A percentile compares a stretch with the other conserved stretches of the same genome.
These are phyloP conservation scores for Cubamyces sp. DNA, from an alignment of 768 basidiomycete species.

Conservation along the genomic window DNA sequence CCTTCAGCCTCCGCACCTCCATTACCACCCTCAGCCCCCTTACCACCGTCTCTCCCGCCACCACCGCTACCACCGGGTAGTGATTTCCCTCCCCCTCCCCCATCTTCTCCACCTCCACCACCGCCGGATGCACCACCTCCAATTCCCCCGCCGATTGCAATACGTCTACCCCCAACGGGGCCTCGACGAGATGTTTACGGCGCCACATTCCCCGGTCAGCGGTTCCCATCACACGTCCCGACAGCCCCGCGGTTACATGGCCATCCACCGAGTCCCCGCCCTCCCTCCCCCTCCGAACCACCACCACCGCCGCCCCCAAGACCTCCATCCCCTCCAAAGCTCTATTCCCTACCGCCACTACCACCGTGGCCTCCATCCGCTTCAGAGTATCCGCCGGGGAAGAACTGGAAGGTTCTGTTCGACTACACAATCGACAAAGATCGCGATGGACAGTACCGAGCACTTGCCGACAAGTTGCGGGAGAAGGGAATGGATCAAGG, in stretches of 20 bases:
- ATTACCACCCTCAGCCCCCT: constrained; percentile 27
- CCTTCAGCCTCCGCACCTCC: constrained; percentile 33
- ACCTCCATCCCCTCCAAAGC: constrained; percentile 37
- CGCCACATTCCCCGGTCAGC: not conserved
- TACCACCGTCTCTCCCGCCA: constrained; percentile 21
- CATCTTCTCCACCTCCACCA: constrained; percentile 34
- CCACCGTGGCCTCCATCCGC: constrained; percentile 62
- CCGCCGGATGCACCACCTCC: constrained; percentile 21
- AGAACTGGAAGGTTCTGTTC: constrained; percentile 63
- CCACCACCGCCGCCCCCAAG: constrained; percentile 29
- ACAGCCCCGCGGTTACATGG: constrained; percentile 13
- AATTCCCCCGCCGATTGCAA: constrained; percentile 13
- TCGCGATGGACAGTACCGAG: constrained; percentile 43
- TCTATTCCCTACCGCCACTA: constrained; percentile 45
- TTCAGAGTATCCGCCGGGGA: constrained; percentile 50
- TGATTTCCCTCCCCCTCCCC: constrained; percentile 26
- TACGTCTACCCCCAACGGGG: constrained; percentile 16
- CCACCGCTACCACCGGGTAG: constrained; percentile 31
- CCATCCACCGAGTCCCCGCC: constrained; percentile 10
- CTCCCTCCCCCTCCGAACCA: constrained; percentile 20
- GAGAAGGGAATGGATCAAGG: constrained; percentile 31
- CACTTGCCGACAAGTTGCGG: constrained; percentile 47
- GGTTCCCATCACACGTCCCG: constrained; percentile 29
- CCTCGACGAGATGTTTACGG: constrained; percentile 12
- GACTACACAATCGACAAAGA: constrained; percentile 60